These are phyloP conservation scores for Fraxinus angustifolia DNA, from an alignment of 305 asterid genomes.

Conservation along the genomic window DNA sequence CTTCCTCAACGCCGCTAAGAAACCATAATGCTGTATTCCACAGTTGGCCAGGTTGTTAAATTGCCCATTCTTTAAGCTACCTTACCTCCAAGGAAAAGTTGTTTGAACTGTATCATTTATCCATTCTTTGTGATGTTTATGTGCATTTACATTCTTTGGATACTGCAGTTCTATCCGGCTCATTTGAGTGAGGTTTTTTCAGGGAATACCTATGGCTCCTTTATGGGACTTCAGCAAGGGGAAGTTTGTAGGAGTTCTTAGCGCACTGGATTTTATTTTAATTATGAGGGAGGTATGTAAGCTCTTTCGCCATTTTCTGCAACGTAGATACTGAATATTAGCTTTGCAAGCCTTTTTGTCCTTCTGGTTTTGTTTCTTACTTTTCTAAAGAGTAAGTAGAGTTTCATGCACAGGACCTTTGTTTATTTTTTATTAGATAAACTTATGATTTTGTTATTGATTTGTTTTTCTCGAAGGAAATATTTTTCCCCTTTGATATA, in stretches of 20 bases:
- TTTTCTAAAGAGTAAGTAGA: background rate
- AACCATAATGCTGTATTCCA: background rate
- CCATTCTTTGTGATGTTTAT: conserved; percentile 9
- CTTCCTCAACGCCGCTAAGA: background rate
- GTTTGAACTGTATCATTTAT: conserved; percentile 16
- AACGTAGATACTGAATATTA: background rate
- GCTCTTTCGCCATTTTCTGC: background rate
- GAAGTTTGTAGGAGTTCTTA: conserved; percentile 82
- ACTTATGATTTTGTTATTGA: background rate
- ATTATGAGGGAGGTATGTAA: conserved; percentile 80
- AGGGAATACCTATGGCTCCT: conserved; percentile 86
- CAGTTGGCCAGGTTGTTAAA: background rate
- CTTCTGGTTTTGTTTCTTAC: background rate
- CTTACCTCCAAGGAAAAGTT: conserved; percentile 3
- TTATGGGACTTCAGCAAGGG: conserved; percentile 83
- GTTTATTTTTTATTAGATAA: background rate
- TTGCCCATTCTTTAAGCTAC: background rate
- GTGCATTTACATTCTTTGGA: conserved; percentile 15
- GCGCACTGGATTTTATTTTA: conserved; percentile 85
- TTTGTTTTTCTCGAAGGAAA: background rate
- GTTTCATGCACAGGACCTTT: background rate
- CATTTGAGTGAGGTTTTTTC: conserved; percentile 25
- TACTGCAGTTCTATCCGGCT: conserved; percentile 14
- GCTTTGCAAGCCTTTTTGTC: background rate
- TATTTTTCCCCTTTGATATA: background rate